Conservation (phyloP, 1,139 yeast genomes). For the Magnusiomyces paraingens region DNA sequence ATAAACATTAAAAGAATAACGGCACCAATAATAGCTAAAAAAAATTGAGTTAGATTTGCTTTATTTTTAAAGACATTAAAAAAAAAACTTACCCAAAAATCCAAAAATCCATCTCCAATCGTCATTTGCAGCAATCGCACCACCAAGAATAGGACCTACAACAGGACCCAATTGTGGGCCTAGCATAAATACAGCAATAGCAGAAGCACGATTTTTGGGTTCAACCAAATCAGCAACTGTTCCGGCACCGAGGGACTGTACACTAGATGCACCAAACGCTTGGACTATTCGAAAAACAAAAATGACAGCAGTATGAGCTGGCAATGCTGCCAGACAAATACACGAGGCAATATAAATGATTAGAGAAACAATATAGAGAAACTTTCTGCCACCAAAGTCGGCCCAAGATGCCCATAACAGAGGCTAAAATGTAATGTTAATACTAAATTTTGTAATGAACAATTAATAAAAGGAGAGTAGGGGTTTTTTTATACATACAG, state of each 20-base stretch:
- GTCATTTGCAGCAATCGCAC: conserved; percentile 64
- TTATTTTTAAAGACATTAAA: neutral
- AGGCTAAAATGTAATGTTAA: conserved; percentile 28
- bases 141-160: conserved; percentile 75
- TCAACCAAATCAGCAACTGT: conserved; percentile 69
- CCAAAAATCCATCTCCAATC: conserved; percentile 73
- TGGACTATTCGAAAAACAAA: conserved; percentile 66
- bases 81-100: conserved; percentile 27
- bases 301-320: conserved; percentile 55
- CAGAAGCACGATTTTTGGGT: conserved; percentile 65
- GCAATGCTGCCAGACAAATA: conserved; percentile 49
- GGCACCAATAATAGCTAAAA: conserved; percentile 63
- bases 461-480: neutral
- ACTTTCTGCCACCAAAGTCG: conserved; percentile 52
- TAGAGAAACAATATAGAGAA: conserved; percentile 43
- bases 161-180: conserved; percentile 83
- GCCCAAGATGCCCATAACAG: conserved; percentile 52
- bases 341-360: conserved; percentile 42
- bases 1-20: conserved; percentile 45
- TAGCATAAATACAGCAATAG: conserved; percentile 73
- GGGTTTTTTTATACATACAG: conserved; percentile 19
- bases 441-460: neutral
- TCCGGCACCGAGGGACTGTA: conserved; percentile 88
- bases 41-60: conserved; percentile 56
- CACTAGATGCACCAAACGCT: conserved; percentile 81